phyloP scores from a whole-genome alignment of 371 early-diverging fungal genomes.

The Mucor circinelloides region DNA sequence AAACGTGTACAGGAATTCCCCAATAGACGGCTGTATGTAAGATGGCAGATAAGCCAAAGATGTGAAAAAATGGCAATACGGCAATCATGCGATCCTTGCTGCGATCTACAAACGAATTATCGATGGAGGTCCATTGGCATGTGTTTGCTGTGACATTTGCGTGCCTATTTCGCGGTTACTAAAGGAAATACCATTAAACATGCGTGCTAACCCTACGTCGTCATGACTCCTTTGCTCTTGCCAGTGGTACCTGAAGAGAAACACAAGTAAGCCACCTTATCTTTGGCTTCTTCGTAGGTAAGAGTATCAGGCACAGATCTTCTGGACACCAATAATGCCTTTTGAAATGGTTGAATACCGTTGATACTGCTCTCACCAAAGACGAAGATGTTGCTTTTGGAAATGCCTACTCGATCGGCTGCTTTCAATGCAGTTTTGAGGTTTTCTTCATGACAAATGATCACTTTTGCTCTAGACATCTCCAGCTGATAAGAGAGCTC shows the following conservation, averaged over 20 bases:
- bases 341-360: conserved; percentile 43
- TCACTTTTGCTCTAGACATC: conserved; percentile 63
- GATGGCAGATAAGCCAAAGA: conserved; percentile 40
- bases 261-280: conserved; percentile 68
- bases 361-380: conserved; percentile 56
- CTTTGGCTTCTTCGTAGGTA: conserved; percentile 30
- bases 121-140: conserved; percentile 49
- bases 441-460: conserved; percentile 55
- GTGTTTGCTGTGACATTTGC: conserved; percentile 74
- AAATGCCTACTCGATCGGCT: conserved; percentile 57
- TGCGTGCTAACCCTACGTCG: conserved; percentile 55
- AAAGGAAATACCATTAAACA: too few relatives aligned
- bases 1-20: conserved; percentile 51
- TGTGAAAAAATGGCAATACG: conserved; percentile 82
- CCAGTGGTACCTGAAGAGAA: conserved; percentile 60
- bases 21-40: conserved; percentile 32
- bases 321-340: conserved; percentile 9
- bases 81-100: conserved; percentile 43
- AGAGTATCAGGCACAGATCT: conserved; percentile 21
- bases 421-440: conserved; percentile 58
- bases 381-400: conserved; percentile 52
- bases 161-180: too few relatives aligned
- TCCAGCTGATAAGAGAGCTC: conserved; percentile 77
- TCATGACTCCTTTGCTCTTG: conserved; percentile 77
- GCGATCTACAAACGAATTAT: conserved; percentile 16